Base-by-base conservation (phyloP, 2,329 filamentous ascomycete genomes). In the Colletotrichum aenigma region DNA sequence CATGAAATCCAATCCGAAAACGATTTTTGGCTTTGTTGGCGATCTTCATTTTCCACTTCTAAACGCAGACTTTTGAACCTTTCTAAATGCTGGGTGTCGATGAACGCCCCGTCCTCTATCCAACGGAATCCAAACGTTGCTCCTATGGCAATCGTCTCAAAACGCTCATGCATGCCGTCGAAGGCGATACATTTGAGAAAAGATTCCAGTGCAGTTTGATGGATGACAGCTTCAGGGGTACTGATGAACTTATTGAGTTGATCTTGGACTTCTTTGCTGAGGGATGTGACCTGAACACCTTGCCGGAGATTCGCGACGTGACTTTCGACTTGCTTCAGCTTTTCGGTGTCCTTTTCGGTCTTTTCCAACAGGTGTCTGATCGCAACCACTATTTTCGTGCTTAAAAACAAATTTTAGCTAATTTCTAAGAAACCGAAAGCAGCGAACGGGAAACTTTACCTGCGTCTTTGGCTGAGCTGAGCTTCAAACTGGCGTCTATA, bases 291-390 rank as follows among this genome's bases (percentile, higher is more conserved):
- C 18, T 43, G 38, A 10, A 43, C 18, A 1, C 38, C 38, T 43
- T 43, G 4, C 0, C 38, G 38, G 4, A 43, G 1, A 43, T 2
- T 10, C 18, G n/a, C 4, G 4, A 43, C 4, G 4, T 43, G 10
- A 2, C 2, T n/a, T 8, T 43, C 4, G 4, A 43, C 4, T 2
- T 43, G 38, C 8, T 43, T 43, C 18, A 43, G 4, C 38, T 43
- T 43, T 2, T 3, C 8, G 18, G 16, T 3, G 8, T n/a, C 16
- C 6, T 18, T 0, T 10, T 6, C 18, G 2, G 38, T 18, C 1
- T 4, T 1, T 2, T 43, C 8, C 1, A 43, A 6, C 0, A 43
- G 38, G 0, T 3, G 1, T 2, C 2, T 43, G 5, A n/a, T 2
- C 16, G 38, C 38, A 0, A n/a, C 18, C 0, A 6, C 2, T 43